A percentile compares a stretch with the other conserved stretches of the same genome.
These are phyloP conservation scores for Penicillium nucicola DNA, from an alignment of 495 filamentous ascomycete species.

Conservation along the genomic window DNA sequence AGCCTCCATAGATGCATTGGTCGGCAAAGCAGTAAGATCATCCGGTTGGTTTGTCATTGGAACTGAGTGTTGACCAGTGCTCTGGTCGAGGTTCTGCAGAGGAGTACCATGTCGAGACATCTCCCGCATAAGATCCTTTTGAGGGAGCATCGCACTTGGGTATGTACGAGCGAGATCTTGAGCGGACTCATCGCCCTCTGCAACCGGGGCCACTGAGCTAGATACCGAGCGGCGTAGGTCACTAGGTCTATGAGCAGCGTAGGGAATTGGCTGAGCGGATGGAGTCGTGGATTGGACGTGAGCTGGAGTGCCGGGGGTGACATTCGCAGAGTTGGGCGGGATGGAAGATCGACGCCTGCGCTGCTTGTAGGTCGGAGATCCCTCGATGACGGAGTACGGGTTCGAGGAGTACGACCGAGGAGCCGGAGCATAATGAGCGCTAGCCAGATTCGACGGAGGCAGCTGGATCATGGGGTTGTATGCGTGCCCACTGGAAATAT, in stretches of 20 bases:
- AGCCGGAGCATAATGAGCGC: constrained; percentile 65
- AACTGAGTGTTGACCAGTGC: constrained; percentile 67
- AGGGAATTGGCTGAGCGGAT: constrained; percentile 37
- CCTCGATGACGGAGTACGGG: constrained; percentile 94
- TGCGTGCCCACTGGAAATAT: constrained; percentile 53
- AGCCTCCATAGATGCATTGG: constrained; percentile 57
- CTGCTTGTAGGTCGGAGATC: constrained; percentile 98
- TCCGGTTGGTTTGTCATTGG: constrained; percentile 58
- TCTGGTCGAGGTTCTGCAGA: constrained; percentile 73
- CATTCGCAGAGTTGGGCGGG: constrained; percentile 65
- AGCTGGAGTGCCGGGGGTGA: constrained; percentile 49
- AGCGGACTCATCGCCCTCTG: constrained; percentile 69
- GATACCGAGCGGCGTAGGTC: constrained; percentile 91
- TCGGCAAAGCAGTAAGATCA: constrained; percentile 63
- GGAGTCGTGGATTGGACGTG: constrained; percentile 38
- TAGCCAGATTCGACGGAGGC: constrained; percentile 80
- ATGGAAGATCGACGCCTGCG: constrained; percentile 89
- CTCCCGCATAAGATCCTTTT: constrained; percentile 74
- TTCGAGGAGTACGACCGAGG: constrained; percentile 73
- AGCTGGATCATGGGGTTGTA: constrained; percentile 88
- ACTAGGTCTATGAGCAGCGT: constrained; percentile 69
- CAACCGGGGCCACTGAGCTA: constrained; percentile 77
- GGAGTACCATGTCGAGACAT: constrained; percentile 89
- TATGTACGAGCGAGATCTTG: constrained; percentile 65
- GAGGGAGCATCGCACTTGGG: constrained; percentile 63